phyloP scores from a whole-genome alignment of 345 rosid species.

The Turnera subulata region DNA sequence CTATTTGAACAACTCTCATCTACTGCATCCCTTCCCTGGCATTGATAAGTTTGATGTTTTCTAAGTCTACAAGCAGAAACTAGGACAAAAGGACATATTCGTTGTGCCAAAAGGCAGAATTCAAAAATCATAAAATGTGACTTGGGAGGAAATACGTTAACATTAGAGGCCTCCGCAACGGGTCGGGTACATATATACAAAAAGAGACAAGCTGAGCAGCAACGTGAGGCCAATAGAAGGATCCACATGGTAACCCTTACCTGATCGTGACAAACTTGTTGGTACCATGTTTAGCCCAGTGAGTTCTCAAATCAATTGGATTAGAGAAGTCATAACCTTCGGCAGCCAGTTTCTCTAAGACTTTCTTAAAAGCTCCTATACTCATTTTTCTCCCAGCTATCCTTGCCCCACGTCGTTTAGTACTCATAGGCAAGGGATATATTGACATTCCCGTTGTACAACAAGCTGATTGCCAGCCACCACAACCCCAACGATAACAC shows the following conservation, averaged over 20 bases:
- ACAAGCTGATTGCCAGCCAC: constrained; percentile 99
- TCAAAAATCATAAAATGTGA: constrained; percentile 29
- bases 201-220: constrained; percentile 38
- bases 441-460: constrained; percentile 86
- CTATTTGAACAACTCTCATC: too few relatives aligned
- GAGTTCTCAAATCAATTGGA: constrained; percentile 79
- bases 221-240: constrained; percentile 13
- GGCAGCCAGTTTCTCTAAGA: constrained; percentile 86
- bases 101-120: constrained; percentile 4
- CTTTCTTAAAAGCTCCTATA: constrained; percentile 95
- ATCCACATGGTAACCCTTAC: constrained; percentile 35
- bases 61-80: too few relatives aligned
- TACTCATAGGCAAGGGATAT: constrained; percentile 96
- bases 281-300: constrained; percentile 99
- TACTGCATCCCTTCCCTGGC: too few relatives aligned
- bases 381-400: constrained; percentile 99
- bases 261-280: constrained; percentile 98
- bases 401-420: constrained; percentile 90
- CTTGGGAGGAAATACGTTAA: constrained; percentile 28
- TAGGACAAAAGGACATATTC: too few relatives aligned
- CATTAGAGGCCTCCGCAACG: constrained; percentile 35
- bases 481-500: constrained; percentile 98
- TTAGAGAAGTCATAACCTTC: constrained; percentile 78
- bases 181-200: constrained; percentile 41
- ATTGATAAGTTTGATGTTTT: too few relatives aligned